phyloP scores from a whole-genome alignment of 208 protist species.

The Leishmania amazonensis region DNA sequence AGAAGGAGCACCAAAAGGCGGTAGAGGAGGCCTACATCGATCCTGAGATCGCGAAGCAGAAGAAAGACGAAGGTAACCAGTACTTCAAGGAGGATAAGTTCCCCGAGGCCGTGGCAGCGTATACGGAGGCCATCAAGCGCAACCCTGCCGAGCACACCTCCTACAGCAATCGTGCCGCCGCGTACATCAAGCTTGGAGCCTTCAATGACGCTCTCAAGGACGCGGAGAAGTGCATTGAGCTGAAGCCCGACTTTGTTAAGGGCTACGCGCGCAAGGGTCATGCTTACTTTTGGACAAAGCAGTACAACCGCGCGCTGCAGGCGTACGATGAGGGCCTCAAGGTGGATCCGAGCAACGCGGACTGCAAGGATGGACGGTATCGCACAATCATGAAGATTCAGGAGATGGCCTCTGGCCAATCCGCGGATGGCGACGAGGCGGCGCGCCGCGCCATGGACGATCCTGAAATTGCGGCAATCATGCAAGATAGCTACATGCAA shows the following conservation, averaged over 20 bases:
- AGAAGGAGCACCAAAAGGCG: constrained; percentile 90
- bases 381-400: constrained; percentile 93
- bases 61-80: constrained; percentile 95
- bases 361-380: constrained; percentile 88
- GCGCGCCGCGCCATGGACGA: constrained; percentile 92
- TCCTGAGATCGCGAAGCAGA: constrained; percentile 87
- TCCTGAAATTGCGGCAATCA: constrained; percentile 95
- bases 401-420: constrained; percentile 86
- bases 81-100: constrained; percentile 96
- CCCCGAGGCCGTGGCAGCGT: constrained; percentile 93
- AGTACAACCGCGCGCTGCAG: constrained; percentile 96
- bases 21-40: constrained; percentile 93
- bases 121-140: constrained; percentile 94
- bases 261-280: constrained; percentile 90
- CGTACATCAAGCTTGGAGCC: constrained; percentile 97
- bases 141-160: constrained; percentile 94
- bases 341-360: constrained; percentile 90
- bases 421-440: constrained; percentile 86
- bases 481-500: constrained; percentile 94
- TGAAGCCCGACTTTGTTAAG: constrained; percentile 96
- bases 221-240: constrained; percentile 94
- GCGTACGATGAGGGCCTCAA: constrained; percentile 95
- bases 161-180: constrained; percentile 96
- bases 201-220: constrained; percentile 95
- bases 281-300: constrained; percentile 94